These are phyloP conservation scores for Saksenaea oblongispora DNA, from an alignment of 371 early-diverging fungal species.

Conservation along the genomic window DNA sequence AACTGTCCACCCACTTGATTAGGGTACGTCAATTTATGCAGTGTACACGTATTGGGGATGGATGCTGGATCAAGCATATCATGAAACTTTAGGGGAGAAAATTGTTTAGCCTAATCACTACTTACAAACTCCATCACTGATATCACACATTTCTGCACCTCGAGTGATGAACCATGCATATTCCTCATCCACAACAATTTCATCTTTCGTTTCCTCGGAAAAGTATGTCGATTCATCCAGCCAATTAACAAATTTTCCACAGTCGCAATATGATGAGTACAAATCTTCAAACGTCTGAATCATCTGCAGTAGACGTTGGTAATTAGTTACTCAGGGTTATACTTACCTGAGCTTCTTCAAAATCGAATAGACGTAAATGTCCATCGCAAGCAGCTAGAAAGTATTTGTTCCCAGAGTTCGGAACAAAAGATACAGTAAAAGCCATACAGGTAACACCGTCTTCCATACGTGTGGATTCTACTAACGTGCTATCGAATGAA, in stretches of 20 bases:
- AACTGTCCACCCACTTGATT: constrained; percentile 63
- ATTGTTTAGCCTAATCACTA: background rate
- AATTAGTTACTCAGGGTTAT: background rate
- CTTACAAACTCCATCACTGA: constrained; percentile 78
- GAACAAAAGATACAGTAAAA: constrained; percentile 90
- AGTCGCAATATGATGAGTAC: constrained; percentile 91
- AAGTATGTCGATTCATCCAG: constrained; percentile 48
- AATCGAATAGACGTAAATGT: constrained; percentile 83
- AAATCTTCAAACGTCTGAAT: constrained; percentile 79
- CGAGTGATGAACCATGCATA: constrained; percentile 82
- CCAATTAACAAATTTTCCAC: constrained; percentile 77
- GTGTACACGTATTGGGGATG: constrained; percentile 77
- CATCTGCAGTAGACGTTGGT: constrained; percentile 35
- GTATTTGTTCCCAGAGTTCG: constrained; percentile 88
- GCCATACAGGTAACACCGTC: constrained; percentile 94
- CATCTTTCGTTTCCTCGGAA: constrained; percentile 10
- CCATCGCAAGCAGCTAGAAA: constrained; percentile 90
- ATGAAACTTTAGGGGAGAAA: background rate
- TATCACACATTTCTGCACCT: constrained; percentile 89
- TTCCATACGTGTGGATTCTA: constrained; percentile 61
- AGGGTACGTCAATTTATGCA: constrained; percentile 84
- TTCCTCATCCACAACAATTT: constrained; percentile 22
- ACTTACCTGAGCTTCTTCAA: constrained; percentile 73
- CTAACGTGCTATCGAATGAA: constrained; percentile 39
- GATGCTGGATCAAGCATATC: constrained; percentile 52